A percentile compares a stretch with the other conserved stretches of the same genome.
phyloP scores from a whole-genome alignment of 2,329 filamentous ascomycete genomes.

The Geosmithia morbida region DNA sequence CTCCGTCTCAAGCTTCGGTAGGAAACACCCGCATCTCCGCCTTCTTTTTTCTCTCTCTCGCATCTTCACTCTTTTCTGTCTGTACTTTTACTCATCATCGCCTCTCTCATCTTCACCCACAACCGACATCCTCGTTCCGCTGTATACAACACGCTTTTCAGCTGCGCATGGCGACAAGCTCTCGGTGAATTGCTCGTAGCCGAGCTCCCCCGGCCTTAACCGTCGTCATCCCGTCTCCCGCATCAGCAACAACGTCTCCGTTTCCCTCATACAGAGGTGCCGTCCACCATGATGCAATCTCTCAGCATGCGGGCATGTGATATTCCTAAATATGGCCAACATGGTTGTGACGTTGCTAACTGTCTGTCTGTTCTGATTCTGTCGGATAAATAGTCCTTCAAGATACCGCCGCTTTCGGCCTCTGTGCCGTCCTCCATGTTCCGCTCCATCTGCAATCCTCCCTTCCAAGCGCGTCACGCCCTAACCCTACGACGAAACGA shows the following conservation, averaged over 20 bases:
- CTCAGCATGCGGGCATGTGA: not conserved
- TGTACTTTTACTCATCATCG: not conserved
- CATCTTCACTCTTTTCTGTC: not conserved
- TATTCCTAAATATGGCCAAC: not conserved
- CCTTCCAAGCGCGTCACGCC: not conserved
- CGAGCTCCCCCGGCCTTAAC: not conserved
- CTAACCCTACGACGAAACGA: not conserved
- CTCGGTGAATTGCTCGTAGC: constrained; percentile 2
- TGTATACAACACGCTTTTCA: not conserved
- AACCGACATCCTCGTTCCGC: too few species aligned
- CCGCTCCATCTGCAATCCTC: not conserved
- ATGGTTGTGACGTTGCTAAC: not conserved
- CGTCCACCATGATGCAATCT: not conserved
- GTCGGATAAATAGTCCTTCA: not conserved
- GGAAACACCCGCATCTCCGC: not conserved
- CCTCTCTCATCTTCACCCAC: not conserved
- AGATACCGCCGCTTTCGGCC: not conserved
- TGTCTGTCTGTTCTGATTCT: not conserved
- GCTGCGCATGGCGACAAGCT: not conserved
- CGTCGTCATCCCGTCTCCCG: not conserved
- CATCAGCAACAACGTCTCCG: not conserved
- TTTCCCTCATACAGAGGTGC: not conserved
- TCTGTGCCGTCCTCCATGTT: not conserved
- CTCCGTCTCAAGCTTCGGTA: not conserved
- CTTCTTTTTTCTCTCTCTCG: not conserved